Evolutionary conservation across 257 asterid species (phyloP), one percentile per base, ranked within the genome.

Genomic region (Misopates orontium): DNA sequence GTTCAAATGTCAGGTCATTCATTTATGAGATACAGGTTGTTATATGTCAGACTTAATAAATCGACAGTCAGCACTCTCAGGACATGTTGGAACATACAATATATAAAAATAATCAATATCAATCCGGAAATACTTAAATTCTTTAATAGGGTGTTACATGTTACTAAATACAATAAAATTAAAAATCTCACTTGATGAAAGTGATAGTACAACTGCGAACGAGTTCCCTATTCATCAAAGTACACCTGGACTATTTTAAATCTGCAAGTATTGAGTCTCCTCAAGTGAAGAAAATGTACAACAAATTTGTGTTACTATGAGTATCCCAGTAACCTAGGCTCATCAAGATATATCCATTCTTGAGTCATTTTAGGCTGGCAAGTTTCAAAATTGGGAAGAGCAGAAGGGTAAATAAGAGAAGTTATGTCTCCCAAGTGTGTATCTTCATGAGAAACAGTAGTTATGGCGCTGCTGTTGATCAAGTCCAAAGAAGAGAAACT

Each of bases 351-450:
- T 15, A 44, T 28, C 72, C 71, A 65, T 14, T 53, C 66, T 55
- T 62, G 78, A 40, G 47, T 52, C 50, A 49, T 59, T 36, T 20
- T 65, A 18, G 58, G 67, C 7, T 56, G 72, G 61, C 72, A 53
- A 40, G 55, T 57, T 60, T 75, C 75, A 7, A 25, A 58, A 60
- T 53, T 51, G 62, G 51, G 42, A 2, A 53, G 52, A 23, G 31
- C 49, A 6, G 82, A 68, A 71, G 81, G 71, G 53, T 64, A 72
- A 20, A 72, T 23, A 12, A 74, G 69, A 19, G 80, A 47, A 32
- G 48, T 75, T 45, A 72, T 53, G 32, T 81, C 82, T 51, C 69
- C 79, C 70, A 79, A 77, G 67, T 76, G 67, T 8, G 77, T 70
- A 44, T 52, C 25, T 51, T 77, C 85, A 16, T 69, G 78, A 41